Conservation (phyloP, 2,329 filamentous ascomycete species). For the Stagonosporopsis rhizophila region DNA sequence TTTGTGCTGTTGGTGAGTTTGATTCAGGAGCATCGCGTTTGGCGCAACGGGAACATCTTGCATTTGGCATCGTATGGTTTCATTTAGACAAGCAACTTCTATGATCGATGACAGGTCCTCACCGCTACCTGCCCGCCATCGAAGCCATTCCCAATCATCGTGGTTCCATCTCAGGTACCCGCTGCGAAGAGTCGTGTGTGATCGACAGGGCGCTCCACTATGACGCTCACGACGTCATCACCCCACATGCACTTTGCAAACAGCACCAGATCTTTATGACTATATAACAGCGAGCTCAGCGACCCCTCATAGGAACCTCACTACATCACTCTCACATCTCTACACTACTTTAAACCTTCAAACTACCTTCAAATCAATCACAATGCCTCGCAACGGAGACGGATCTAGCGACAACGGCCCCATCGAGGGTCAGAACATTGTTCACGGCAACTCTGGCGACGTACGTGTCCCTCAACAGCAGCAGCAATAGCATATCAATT, state of each 20-base stretch:
- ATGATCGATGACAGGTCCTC: conserved; percentile 6
- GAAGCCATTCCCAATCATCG: conserved; percentile 1
- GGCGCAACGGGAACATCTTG: conserved; percentile 3
- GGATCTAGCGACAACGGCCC: conserved; percentile 51
- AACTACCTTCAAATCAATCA: not conserved
- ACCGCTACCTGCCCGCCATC: not conserved
- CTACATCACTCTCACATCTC: not conserved
- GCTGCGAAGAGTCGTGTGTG: conserved; percentile 1
- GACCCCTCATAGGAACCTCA: not conserved
- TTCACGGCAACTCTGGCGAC: conserved; percentile 48
- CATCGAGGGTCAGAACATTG: conserved; percentile 48
- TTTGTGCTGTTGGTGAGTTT: not conserved
- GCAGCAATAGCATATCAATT: too few relatives aligned
- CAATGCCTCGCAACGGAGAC: conserved; percentile 53
- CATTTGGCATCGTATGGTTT: not conserved
- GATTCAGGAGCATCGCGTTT: not conserved
- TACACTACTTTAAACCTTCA: not conserved
- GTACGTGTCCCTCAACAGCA: conserved; percentile 27
- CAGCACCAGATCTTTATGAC: conserved; percentile 4
- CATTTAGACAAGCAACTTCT: not conserved
- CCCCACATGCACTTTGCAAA: conserved; percentile 18
- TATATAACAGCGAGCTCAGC: conserved; percentile 5
- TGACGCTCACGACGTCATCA: conserved; percentile 19
- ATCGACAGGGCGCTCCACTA: conserved; percentile 16
- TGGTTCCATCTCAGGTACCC: conserved; percentile 12